Base-by-base conservation (phyloP, 2,329 filamentous ascomycete genomes). In the Fusarium concolor region DNA sequence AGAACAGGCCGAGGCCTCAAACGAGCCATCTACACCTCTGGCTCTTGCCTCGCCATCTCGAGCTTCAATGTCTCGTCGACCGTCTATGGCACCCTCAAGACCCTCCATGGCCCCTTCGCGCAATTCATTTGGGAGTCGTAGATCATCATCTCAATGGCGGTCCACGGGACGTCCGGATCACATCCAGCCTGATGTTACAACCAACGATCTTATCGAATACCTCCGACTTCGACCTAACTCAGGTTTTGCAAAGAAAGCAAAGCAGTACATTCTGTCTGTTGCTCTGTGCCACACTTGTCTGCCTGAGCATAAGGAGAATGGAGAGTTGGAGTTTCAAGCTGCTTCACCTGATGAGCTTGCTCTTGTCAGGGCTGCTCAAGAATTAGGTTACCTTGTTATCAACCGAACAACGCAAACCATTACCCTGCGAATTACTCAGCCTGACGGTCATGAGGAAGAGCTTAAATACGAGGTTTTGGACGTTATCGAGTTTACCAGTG, bases 221-320 rank as follows among this genome's bases (percentile, higher is more conserved):
- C 90, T 97, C 42, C 88, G 90, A 53, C 81, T 87, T 44, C 89
- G 91, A 57, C 94, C 94, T 0, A 85, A 92, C 62, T 92, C 93
- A 0, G 76, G 88, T 2, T 97, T 97, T 74, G 89, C 94, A 1
- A 87, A 87, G 61, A 94, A 92, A 74, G 92, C 90, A 2, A 90
- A 90, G 62, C 89, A 96, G 75, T 96, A 96, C 70, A 86, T 98
- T 6, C 83, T 98, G 5, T 91, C 90, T 0, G 86, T 97, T 73
- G 93, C 94, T 1, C 82, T 98, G 2, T 97, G 95, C 71, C 94
- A 98, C 76, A 97, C 94, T 2, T 97, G 94, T 75, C 82, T 97
- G 24, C 94, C 95, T 0, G 94, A 98, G 76, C 83, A 89, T 43
- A 87, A 75, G 24, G 85, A 76, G 10, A 85, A 91, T 71, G 93